These are phyloP conservation scores for Cryptosporidium sp. DNA, from an alignment of 169 alveolate genomes.

Conservation along the genomic window DNA sequence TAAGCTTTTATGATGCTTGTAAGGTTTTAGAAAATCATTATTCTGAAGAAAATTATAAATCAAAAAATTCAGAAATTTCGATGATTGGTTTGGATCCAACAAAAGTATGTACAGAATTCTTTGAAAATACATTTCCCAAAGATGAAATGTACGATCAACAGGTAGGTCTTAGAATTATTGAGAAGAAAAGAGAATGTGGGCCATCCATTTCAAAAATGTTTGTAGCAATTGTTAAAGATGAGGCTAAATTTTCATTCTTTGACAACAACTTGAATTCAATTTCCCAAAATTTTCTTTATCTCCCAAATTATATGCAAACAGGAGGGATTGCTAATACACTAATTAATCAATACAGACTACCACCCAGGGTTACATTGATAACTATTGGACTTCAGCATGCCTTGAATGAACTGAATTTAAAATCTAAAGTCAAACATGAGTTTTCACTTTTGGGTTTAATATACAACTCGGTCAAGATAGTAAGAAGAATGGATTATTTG, in stretches of 20 bases:
- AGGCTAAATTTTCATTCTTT: constrained; percentile 13
- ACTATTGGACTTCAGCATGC: constrained; percentile 4
- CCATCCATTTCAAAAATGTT: neutral
- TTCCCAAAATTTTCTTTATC: neutral
- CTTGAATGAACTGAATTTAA: neutral
- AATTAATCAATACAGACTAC: constrained; percentile 25
- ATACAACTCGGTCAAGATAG: constrained; percentile 27
- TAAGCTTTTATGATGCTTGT: constrained; percentile 23
- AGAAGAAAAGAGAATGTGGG: constrained; percentile 11
- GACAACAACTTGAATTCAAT: neutral
- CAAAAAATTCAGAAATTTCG: neutral
- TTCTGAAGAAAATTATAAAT: neutral
- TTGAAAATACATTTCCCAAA: constrained; percentile 18
- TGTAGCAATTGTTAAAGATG: constrained; percentile 15
- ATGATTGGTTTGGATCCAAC: constrained; percentile 7
- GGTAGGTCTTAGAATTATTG: neutral
- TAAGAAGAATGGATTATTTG: neutral
- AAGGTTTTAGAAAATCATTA: neutral
- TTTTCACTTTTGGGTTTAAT: constrained; percentile 26
- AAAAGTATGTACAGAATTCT: neutral
- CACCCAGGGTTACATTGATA: constrained; percentile 49
- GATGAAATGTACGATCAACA: constrained; percentile 36
- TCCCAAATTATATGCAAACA: constrained; percentile 37
- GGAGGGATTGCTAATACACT: constrained; percentile 1
- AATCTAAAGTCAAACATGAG: neutral